Conservation (phyloP, 2,329 filamentous ascomycete species). For the Colletotrichum orbiculare region DNA sequence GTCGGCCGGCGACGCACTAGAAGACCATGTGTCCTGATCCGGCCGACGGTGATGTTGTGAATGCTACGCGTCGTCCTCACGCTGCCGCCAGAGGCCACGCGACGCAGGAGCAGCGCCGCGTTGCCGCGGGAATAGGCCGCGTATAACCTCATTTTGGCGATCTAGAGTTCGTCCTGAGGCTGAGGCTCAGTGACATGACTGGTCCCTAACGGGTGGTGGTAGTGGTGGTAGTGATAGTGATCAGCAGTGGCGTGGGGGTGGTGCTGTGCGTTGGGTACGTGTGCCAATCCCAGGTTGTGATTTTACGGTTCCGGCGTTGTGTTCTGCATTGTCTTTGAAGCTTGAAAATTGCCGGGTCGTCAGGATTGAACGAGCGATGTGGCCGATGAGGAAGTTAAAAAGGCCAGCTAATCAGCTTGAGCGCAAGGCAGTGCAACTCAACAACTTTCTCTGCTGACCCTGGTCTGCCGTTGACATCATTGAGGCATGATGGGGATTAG, state of each 20-base stretch:
- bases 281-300: constrained; percentile 1
- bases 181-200: constrained; percentile 30
- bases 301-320: constrained; percentile 21
- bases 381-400: not conserved
- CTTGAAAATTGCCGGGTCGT: not conserved
- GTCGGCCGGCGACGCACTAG: constrained; percentile 21
- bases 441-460: constrained; percentile 32
- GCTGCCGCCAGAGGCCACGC: constrained; percentile 2
- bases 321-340: constrained; percentile 6
- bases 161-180: constrained; percentile 11
- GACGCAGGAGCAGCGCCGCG: constrained; percentile 8
- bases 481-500: constrained; percentile 32
- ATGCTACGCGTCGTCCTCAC: constrained; percentile 15
- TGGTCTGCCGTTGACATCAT: constrained; percentile 36
- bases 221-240: constrained; percentile 12
- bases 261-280: not conserved
- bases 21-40: constrained; percentile 31
- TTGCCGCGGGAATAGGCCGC: constrained; percentile 14
- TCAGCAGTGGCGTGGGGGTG: constrained; percentile 18
- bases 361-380: not conserved
- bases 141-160: constrained; percentile 30
- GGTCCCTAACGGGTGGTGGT: constrained; percentile 2
- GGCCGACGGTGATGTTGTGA: constrained; percentile 29
- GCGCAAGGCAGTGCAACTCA: constrained; percentile 29
- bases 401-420: not conserved